A percentile compares a stretch with the other conserved stretches of the same genome.
phyloP scores from a whole-genome alignment of 495 filamentous ascomycete species.

The Aspergillus mulundensis region DNA sequence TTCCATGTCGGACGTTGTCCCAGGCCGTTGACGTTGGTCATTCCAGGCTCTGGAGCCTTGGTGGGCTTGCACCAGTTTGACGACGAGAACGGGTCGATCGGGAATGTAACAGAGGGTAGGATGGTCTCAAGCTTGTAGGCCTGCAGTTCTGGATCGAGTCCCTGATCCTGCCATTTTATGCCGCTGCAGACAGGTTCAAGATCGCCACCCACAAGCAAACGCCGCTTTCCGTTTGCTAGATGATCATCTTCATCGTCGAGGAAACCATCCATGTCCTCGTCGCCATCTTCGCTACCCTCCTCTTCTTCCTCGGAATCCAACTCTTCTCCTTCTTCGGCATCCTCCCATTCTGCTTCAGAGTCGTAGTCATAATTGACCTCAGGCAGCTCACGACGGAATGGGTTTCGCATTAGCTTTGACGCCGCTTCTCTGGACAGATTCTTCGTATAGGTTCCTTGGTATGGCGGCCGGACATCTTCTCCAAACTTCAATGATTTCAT shows the following conservation, averaged over 20 bases:
- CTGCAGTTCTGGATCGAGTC: conserved; percentile 39
- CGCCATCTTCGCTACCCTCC: conserved; percentile 47
- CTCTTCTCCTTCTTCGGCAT: conserved; percentile 76
- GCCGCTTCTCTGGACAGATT: conserved; percentile 45
- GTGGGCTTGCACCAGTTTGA: conserved; percentile 65
- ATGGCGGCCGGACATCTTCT: conserved; percentile 88
- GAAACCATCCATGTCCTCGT: conserved; percentile 53
- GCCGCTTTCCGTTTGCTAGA: conserved; percentile 36
- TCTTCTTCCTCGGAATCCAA: conserved; percentile 77
- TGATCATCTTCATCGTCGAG: conserved; percentile 50
- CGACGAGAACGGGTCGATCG: conserved; percentile 83
- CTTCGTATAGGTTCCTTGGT: conserved; percentile 77
- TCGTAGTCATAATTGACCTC: conserved; percentile 91
- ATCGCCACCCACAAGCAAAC: conserved; percentile 58
- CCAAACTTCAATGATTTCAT: conserved; percentile 77
- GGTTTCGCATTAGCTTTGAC: conserved; percentile 62
- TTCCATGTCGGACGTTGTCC: conserved; percentile 22
- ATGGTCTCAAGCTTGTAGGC: conserved; percentile 70
- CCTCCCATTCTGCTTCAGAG: conserved; percentile 93
- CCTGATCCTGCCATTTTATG: conserved; percentile 72
- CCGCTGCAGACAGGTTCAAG: conserved; percentile 73
- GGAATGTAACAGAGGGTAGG: conserved; percentile 45
- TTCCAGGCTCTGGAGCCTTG: conserved; percentile 21
- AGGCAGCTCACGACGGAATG: conserved; percentile 57
- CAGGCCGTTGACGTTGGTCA: conserved; percentile 7